Conservation (phyloP, 192 early-diverging fungal species). For the Ambispora gerdemannii region DNA sequence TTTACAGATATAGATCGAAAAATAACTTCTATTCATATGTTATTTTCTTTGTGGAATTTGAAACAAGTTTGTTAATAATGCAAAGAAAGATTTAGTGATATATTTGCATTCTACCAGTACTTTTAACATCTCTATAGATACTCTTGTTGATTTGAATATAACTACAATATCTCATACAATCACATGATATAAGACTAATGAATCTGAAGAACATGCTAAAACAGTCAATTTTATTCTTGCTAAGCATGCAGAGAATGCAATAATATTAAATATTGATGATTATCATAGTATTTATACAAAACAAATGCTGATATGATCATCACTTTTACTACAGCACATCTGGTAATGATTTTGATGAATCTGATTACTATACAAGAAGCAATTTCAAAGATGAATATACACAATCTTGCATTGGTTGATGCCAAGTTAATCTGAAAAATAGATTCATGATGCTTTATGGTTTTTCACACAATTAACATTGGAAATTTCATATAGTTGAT, state of each 20-base stretch:
- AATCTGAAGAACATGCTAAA: not conserved
- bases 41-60: too few relatives aligned
- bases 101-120: not conserved
- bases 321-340: not conserved
- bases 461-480: not conserved
- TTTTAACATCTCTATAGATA: not conserved
- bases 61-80: too few relatives aligned
- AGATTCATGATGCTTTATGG: not conserved
- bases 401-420: not conserved
- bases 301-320: not conserved
- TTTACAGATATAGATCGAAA: not conserved
- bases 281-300: not conserved
- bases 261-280: too few relatives aligned
- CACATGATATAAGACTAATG: not conserved
- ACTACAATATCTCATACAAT: too few relatives aligned
- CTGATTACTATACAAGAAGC: not conserved
- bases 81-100: not conserved
- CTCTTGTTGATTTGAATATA: too few relatives aligned
- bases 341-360: not conserved
- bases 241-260: not conserved
- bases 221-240: not conserved
- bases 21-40: not conserved
- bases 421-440: not conserved
- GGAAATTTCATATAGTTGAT: not conserved
- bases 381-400: not conserved